These are phyloP conservation scores for Elymus sibiricus DNA, from an alignment of 176 grass and related monocot genomes.

Conservation along the genomic window DNA sequence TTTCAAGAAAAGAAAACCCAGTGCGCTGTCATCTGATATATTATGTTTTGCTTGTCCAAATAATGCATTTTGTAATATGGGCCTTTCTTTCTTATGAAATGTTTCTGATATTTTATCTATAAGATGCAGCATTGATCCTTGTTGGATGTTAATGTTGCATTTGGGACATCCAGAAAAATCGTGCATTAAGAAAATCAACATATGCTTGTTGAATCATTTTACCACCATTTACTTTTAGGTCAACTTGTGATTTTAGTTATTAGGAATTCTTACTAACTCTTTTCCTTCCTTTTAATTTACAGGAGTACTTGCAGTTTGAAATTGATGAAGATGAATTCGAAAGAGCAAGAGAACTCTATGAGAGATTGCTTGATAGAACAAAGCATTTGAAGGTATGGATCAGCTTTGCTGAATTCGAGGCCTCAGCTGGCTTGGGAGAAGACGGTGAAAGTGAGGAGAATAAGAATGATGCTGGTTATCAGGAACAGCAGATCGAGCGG, in stretches of 20 bases:
- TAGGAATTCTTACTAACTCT: conserved; percentile 5
- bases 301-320: conserved; percentile 91
- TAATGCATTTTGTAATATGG: neutral
- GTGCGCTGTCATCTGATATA: neutral
- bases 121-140: neutral
- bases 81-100: neutral
- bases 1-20: neutral
- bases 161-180: neutral
- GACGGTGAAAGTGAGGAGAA: conserved; percentile 37
- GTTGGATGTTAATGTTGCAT: neutral
- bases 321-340: conserved; percentile 73
- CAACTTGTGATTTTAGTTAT: neutral
- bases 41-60: neutral
- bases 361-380: conserved; percentile 82
- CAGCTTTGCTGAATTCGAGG: conserved; percentile 89
- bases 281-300: neutral
- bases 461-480: conserved; percentile 36
- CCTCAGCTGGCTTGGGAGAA: conserved; percentile 60
- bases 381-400: conserved; percentile 94
- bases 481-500: conserved; percentile 40
- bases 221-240: neutral
- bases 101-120: neutral
- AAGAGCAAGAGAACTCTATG: conserved; percentile 72
- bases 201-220: neutral
- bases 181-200: neutral